Evolutionary conservation across 2,329 filamentous ascomycete species (phyloP).

Genomic region (Talaromyces pinophilus): DNA sequence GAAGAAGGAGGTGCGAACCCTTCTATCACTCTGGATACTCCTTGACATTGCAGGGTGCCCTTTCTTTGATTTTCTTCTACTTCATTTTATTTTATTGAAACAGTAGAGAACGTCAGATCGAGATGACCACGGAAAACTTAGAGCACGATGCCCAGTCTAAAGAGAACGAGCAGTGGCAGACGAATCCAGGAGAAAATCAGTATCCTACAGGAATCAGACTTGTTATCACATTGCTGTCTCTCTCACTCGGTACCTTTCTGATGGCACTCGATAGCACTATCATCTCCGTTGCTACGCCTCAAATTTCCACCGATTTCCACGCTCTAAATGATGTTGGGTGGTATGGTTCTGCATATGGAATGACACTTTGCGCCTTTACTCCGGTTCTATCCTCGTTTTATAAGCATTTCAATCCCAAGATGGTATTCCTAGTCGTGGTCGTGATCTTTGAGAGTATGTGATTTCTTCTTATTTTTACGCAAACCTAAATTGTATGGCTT

Average conservation of each 20-base stretch:
- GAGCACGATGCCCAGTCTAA: not conserved
- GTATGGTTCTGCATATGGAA: slow-evolving; percentile 1
- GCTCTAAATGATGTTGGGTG: not conserved
- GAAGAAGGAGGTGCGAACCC: not conserved
- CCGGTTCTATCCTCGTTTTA: not conserved
- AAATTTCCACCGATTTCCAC: not conserved
- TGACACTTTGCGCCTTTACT: not conserved
- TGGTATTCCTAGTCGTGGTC: not conserved
- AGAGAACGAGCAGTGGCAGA: not conserved
- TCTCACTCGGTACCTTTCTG: slow-evolving; percentile 4
- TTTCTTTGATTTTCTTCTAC: too few species aligned
- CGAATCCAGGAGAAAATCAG: not conserved
- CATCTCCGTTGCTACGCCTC: not conserved
- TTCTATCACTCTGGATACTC: too few species aligned
- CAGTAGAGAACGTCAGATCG: not conserved
- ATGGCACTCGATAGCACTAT: not conserved
- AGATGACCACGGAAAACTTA: not conserved
- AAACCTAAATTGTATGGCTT: too few species aligned
- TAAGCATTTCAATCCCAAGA: not conserved
- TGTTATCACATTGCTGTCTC: not conserved
- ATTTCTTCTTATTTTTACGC: too few species aligned
- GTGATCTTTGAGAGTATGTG: slow-evolving; percentile 1
- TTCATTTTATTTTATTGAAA: not conserved
- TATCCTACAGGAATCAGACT: not conserved
- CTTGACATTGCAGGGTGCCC: too few species aligned